Evolutionary conservation across 2,329 filamentous ascomycete genomes (phyloP).

Genomic region (Thyridium curvatum): DNA sequence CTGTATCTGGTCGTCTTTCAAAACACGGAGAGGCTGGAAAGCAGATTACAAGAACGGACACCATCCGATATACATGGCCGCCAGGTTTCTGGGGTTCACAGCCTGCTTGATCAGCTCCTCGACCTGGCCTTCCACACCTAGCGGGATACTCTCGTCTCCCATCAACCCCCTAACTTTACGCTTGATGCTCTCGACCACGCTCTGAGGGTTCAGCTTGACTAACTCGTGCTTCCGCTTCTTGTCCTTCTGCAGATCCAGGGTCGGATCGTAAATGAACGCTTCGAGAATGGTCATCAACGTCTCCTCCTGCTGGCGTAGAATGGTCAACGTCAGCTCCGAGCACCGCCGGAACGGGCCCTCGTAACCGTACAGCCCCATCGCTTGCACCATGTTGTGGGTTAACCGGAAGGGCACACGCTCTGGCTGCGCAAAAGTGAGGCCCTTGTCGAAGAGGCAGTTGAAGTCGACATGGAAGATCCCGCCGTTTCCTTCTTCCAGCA

Average conservation of each 20-base stretch:
- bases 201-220: constrained; percentile 51
- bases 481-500: constrained; percentile 88
- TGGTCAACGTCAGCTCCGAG: constrained; percentile 78
- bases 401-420: constrained; percentile 93
- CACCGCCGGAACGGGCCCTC: constrained; percentile 90
- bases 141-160: constrained; percentile 80
- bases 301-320: constrained; percentile 87
- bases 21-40: too few relatives aligned
- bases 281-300: constrained; percentile 96
- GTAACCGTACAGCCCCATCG: constrained; percentile 91
- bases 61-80: constrained; percentile 98
- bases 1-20: too few relatives aligned
- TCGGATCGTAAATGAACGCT: constrained; percentile 95
- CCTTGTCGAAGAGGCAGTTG: constrained; percentile 99
- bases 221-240: constrained; percentile 52
- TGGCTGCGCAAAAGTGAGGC: constrained; percentile 88
- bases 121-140: constrained; percentile 96
- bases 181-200: constrained; percentile 83
- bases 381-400: constrained; percentile 97
- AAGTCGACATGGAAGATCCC: constrained; percentile 98
- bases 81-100: constrained; percentile 70
- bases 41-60: constrained; percentile 52
- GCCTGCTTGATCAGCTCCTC: constrained; percentile 89
- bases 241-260: constrained; percentile 69
- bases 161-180: constrained; percentile 81